Percentiles rank a stretch among this genome's conserved stretches.
Evolutionary conservation across 164 flowering plant species (phyloP).

Genomic region (Protea cynaroides): DNA sequence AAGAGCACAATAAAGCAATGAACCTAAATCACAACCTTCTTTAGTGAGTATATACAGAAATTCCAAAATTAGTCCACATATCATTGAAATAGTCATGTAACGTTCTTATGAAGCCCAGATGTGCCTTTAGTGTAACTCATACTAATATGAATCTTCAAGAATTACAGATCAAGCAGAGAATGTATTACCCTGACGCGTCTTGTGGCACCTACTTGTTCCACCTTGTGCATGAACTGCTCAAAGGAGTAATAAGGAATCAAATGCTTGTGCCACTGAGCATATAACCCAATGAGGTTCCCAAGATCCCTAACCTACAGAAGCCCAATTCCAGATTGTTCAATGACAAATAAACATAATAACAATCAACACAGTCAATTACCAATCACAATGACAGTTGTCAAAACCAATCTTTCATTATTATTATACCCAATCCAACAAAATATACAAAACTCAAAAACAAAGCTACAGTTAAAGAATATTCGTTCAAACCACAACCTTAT

Average conservation of each 20-base stretch:
- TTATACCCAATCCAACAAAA: too few species aligned
- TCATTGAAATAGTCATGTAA: too few species aligned
- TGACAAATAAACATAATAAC: not conserved
- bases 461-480: too few species aligned
- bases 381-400: too few species aligned
- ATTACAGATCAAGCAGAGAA: not conserved
- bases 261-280: constrained; percentile 74
- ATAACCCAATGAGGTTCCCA: constrained; percentile 56
- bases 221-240: constrained; percentile 76
- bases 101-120: too few species aligned
- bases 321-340: not conserved
- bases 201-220: constrained; percentile 66
- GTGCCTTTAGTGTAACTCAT: too few species aligned
- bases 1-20: too few species aligned
- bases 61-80: too few species aligned
- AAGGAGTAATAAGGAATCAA: constrained; percentile 78
- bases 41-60: too few species aligned
- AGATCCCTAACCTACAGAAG: constrained; percentile 55
- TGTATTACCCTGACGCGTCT: constrained; percentile 62
- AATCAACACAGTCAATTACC: not conserved
- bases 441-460: not conserved
- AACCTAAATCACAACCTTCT: too few species aligned
- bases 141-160: not conserved
- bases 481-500: too few species aligned
- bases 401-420: too few species aligned